Evolutionary conservation across 2,329 filamentous ascomycete genomes (phyloP), one percentile per base, ranked within the genome.

Genomic region (Gremmenia infestans): DNA sequence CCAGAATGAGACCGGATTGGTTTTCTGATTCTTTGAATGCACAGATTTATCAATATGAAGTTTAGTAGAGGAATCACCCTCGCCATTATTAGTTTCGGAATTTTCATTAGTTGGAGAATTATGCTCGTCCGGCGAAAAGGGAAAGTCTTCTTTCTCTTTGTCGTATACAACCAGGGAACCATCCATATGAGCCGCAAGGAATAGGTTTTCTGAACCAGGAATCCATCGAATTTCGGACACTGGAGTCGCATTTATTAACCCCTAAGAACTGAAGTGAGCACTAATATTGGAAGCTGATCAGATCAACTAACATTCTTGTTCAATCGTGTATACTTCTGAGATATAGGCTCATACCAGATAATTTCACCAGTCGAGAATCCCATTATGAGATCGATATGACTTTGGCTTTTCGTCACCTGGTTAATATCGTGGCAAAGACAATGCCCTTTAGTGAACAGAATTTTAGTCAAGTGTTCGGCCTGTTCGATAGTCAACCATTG

Each of bases 281-380:
- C 4, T 23, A 22, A 28, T 40, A 57, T 39, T 23, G 35, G 46
- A 3, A 36, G 32, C 23, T 4, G 12, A 9, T 22, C n/a, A 17
- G 6, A 32, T 45, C n/a, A 50, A 58, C 80, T 64, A 73, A 88
- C 87, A 71, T 97, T 97, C 75, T 99, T 99, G 70, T 99, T 99
- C 67, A 99, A 80, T 19, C 94, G 86, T 3, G 91, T 89, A 72
- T 99, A 99, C 70, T 95, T 91, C 67, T 97, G 93, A 40, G 91
- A 93, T 67, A 97, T 89, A 11, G 94, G 92, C 72, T 99, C 94
- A 78, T 94, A 97, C 94, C 94, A 99, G 60, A 99, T 93, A 48
- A 99, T 91, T 71, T 99, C 94, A 40, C 92, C 91, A 0, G 92
- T 95, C 6, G 93, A 97, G 68, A 96, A 97, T 1, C 94, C 94